These are phyloP conservation scores for Ogataea degrootiae DNA, from an alignment of 805 yeast species.

Conservation along the genomic window DNA sequence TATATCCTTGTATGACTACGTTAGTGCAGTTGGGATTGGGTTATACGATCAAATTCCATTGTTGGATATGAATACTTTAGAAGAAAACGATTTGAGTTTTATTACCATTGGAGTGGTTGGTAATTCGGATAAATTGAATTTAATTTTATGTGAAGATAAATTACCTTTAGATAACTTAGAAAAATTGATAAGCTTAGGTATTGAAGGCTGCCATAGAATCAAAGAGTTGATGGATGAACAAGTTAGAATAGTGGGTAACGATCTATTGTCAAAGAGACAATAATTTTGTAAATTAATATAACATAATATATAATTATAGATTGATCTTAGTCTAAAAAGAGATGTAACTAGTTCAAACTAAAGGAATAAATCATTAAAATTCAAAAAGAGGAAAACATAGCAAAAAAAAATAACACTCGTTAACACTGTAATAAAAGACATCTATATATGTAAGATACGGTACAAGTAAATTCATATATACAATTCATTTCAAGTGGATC, in stretches of 20 bases:
- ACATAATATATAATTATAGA: not conserved
- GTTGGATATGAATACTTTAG: conserved; percentile 76
- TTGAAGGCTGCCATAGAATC: conserved; percentile 80
- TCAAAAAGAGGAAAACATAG: too few species aligned
- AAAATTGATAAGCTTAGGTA: conserved; percentile 70
- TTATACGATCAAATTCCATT: conserved; percentile 70
- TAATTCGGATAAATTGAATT: conserved; percentile 68
- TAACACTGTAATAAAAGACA: too few species aligned
- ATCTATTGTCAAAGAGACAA: conserved; percentile 26
- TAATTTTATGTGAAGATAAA: conserved; percentile 75
- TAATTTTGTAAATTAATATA: not conserved
- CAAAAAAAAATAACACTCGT: too few species aligned
- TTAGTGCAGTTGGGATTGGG: conserved; percentile 77
- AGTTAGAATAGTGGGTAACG: conserved; percentile 70
- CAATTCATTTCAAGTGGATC: conserved; percentile 15
- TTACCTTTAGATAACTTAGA: conserved; percentile 80
- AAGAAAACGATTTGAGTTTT: conserved; percentile 77
- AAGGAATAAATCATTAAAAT: too few species aligned
- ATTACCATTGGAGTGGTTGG: conserved; percentile 86
- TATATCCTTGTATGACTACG: conserved; percentile 87
- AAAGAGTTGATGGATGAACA: conserved; percentile 83
- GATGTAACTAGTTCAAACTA: too few species aligned
- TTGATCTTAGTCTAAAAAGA: not conserved
- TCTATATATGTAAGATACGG: too few species aligned
- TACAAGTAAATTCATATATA: not conserved